Evolutionary conservation across 768 basidiomycete species (phyloP), one percentile per base, ranked within the genome.

Genomic region (Trametes elegans): DNA sequence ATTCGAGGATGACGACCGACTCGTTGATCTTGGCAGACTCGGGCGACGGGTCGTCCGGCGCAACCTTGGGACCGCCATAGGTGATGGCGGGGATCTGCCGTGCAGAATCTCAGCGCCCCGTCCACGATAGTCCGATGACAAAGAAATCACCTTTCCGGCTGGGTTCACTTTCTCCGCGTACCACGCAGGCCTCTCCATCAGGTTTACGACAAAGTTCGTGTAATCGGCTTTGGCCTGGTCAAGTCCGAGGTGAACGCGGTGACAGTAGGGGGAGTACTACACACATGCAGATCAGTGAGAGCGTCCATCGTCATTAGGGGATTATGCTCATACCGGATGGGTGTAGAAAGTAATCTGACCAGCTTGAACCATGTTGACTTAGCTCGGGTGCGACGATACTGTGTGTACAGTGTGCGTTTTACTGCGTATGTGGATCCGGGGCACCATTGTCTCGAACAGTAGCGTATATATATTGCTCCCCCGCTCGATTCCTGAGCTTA

Each of bases 101-200:
- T 19, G 8, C 16, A 14, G 32, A 3, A 16, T 6, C 18, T 11
- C 8, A n/a, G 14, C 7, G 26, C 19, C n/a, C n/a, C n/a, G n/a
- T n/a, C n/a, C n/a, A n/a, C n/a, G n/a, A n/a, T n/a, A n/a, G n/a
- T n/a, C n/a, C n/a, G n/a, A n/a, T n/a, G n/a, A n/a, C 9, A 19
- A 39, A 18, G 8, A 24, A 27, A 23, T 24, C 2, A 83, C 85
- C 78, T 85, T 86, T 68, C 79, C 78, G 1, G 76, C 81, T 1
- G 81, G 80, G 68, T 87, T 88, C 27, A 88, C 78, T 55, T 82
- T 76, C 0, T 77, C 74, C 0, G 77, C 78, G 64, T 82, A 87
- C 85, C 85, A 87, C 44, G 77, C 79, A 0, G 85, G 85, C 68
- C 87, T 88, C 70, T 83, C 81, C 59, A 49, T 38, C 8, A 88